phyloP scores from a whole-genome alignment of 164 flowering plant species.

The Umbellularia californica region DNA sequence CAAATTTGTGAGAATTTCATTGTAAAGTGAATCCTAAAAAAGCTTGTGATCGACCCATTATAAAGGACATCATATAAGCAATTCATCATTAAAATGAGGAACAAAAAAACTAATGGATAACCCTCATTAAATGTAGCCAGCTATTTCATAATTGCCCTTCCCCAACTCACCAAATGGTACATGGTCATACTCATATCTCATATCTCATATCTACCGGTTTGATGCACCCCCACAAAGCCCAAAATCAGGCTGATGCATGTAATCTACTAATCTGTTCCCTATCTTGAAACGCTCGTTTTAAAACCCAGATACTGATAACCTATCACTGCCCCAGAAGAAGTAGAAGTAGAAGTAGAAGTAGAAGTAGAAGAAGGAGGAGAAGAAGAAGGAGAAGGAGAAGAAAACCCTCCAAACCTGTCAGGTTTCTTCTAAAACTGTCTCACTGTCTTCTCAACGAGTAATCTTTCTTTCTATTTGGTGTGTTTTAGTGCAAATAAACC shows the following conservation, averaged over 20 bases:
- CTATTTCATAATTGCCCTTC: background rate
- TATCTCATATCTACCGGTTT: background rate
- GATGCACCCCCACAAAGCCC: background rate
- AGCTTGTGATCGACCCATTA: no score
- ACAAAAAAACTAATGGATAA: background rate
- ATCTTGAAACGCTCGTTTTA: no score
- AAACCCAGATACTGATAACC: no score
- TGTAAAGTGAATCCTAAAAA: no score
- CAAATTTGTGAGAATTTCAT: no score
- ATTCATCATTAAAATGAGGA: no score
- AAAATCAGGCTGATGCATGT: background rate
- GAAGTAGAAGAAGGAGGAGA: background rate
- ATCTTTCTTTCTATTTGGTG: conserved; percentile 1
- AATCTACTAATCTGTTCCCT: no score
- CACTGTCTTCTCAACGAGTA: conserved; percentile 12
- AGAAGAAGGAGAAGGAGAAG: background rate
- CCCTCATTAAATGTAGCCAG: background rate
- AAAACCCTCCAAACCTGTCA: background rate
- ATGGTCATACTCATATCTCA: background rate
- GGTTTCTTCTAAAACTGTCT: conserved; percentile 3
- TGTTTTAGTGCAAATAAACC: conserved; percentile 1
- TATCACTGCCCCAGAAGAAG: background rate
- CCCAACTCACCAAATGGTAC: background rate
- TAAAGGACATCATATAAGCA: no score
- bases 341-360: background rate